Evolutionary conservation across 2,329 filamentous ascomycete genomes (phyloP), one percentile per base, ranked within the genome.

Genomic region (Monilinia fructicola): DNA sequence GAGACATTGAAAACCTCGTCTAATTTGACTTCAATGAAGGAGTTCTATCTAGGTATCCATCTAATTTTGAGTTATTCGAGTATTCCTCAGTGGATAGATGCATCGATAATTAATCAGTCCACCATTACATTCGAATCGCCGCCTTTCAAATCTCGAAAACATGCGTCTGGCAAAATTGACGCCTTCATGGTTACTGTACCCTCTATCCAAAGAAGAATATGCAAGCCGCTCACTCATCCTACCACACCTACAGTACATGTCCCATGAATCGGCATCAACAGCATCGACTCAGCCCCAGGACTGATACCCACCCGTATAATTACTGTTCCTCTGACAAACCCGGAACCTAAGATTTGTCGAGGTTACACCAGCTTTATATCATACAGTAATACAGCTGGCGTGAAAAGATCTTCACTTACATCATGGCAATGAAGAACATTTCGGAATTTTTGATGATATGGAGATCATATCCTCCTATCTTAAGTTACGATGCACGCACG

Each of bases 261-360:
- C 16, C 55, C 55, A n/a, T 58, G 55, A 44, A 58, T 58, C 55
- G n/a, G 55, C 53, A 55, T 31, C 55, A 44, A 23, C 42, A 48
- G 31, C 40, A 48, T 31, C 56, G 64, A 66, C 64, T 66, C 64
- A 62, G 64, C 64, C 56, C 64, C 56, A 52, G 54, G 31, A 50
- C 12, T 12, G 21, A 60, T 38, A 26, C 10, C 28, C 35, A 60
- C 38, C 63, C n/a, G 60, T 52, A 40, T 42, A 53, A 63, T 63
- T 54, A 63, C 46, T 46, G 59, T 42, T 54, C 40, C 12, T 53
- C n/a, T 59, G 28, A 23, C 11, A 26, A 44, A 35, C 5, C 56
- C 42, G 55, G 56, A 59, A 59, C 21, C 42, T 46, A 38, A 48
- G 44, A 60, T 38, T 38, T 16, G 12, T 50, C 58, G 28, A 50